Conservation (phyloP, 1,139 yeast genomes). For the Hanseniaspora sp. region DNA sequence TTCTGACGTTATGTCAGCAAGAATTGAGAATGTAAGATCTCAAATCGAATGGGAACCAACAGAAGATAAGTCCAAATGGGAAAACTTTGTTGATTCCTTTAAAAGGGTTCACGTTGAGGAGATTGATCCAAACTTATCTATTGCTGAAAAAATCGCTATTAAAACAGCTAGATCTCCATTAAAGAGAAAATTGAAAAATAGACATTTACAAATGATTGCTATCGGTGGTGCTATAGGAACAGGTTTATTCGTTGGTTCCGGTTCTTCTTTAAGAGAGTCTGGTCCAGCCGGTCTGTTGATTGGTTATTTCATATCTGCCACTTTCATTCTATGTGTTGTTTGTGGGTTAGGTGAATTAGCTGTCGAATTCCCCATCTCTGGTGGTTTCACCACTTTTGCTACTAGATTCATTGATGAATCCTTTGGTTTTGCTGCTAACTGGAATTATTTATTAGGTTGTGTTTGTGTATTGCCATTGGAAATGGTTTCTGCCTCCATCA, state of each 20-base stretch:
- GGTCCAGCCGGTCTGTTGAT: conserved; percentile 56
- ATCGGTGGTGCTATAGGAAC: conserved; percentile 59
- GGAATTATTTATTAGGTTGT: conserved; percentile 67
- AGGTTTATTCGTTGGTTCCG: conserved; percentile 54
- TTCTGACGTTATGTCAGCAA: conserved; percentile 7
- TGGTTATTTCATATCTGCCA: conserved; percentile 44
- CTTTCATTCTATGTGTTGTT: conserved; percentile 56
- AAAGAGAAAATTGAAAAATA: conserved; percentile 51
- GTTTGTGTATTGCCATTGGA: conserved; percentile 58
- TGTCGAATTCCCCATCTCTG: conserved; percentile 57
- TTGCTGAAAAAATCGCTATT: conserved; percentile 56
- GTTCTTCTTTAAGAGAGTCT: conserved; percentile 49
- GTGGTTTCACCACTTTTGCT: conserved; percentile 60
- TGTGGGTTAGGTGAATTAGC: conserved; percentile 63
- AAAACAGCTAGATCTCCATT: conserved; percentile 66
- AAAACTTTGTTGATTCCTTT: conserved; percentile 44
- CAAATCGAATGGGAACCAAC: conserved; percentile 11
- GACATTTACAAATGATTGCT: conserved; percentile 57
- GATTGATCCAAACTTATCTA: conserved; percentile 54
- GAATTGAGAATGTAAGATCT: conserved; percentile 10
- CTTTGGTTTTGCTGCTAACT: conserved; percentile 67
- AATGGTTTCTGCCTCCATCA: conserved; percentile 60
- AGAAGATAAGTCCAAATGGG: conserved; percentile 26
- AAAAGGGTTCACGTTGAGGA: conserved; percentile 45
- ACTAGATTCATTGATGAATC: conserved; percentile 58